phyloP scores from a whole-genome alignment of 2,329 filamentous ascomycete genomes.

The Calonectria honghensis region DNA sequence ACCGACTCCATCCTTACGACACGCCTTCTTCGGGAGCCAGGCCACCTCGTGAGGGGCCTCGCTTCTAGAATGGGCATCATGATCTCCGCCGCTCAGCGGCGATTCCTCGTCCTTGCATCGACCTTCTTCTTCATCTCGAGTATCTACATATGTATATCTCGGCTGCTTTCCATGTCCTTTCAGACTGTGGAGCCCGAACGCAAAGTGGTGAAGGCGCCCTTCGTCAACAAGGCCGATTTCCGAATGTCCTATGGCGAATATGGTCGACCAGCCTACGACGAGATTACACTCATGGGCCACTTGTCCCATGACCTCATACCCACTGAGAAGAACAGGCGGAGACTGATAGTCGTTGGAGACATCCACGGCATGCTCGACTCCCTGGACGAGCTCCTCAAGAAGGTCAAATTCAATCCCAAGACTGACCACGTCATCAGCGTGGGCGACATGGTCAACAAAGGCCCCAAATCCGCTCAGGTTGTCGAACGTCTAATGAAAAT shows the following conservation, averaged over 20 bases:
- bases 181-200: slow-evolving; percentile 36
- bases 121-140: slow-evolving; percentile 60
- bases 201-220: slow-evolving; percentile 39
- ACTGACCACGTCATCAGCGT: slow-evolving; percentile 84
- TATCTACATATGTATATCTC: slow-evolving; percentile 59
- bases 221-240: slow-evolving; percentile 55
- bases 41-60: slow-evolving; percentile 35
- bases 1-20: neutral
- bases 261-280: slow-evolving; percentile 62
- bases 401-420: slow-evolving; percentile 74
- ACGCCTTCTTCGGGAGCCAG: slow-evolving; percentile 12
- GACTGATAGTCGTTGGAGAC: slow-evolving; percentile 90
- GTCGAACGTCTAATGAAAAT: slow-evolving; percentile 84
- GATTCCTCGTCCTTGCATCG: slow-evolving; percentile 56
- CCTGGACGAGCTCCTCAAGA: slow-evolving; percentile 78
- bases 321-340: slow-evolving; percentile 65
- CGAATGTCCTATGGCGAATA: slow-evolving; percentile 65
- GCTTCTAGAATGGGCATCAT: slow-evolving; percentile 49
- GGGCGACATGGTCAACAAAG: slow-evolving; percentile 90
- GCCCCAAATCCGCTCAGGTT: slow-evolving; percentile 87
- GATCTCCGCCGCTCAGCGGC: slow-evolving; percentile 54
- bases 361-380: slow-evolving; percentile 90
- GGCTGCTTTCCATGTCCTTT: slow-evolving; percentile 55
- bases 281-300: slow-evolving; percentile 55
- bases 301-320: slow-evolving; percentile 58